Conservation (phyloP, 441 rosid species). For the Syzygium malaccense region DNA sequence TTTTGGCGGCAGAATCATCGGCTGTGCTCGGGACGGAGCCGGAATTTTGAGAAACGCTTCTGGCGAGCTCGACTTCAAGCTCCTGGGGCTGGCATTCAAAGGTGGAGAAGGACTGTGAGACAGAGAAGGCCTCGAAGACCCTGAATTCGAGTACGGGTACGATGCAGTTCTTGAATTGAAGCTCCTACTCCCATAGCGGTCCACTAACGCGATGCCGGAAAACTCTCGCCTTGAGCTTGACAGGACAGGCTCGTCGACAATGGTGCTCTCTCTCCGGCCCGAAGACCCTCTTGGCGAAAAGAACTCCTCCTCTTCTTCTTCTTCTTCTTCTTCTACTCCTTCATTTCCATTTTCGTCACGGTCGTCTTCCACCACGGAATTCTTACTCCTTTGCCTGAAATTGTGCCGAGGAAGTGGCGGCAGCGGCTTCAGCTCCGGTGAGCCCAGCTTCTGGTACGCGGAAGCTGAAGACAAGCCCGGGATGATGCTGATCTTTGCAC, state of each 20-base stretch:
- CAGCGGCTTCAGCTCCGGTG: conserved; percentile 78
- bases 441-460: conserved; percentile 46
- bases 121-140: conserved; percentile 43
- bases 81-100: conserved; percentile 24
- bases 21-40: conserved; percentile 21
- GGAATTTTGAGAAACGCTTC: conserved; percentile 23
- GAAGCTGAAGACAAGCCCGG: conserved; percentile 22
- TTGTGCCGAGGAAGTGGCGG: conserved; percentile 64
- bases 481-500: conserved; percentile 31
- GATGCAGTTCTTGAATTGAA: conserved; percentile 51
- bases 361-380: conserved; percentile 19
- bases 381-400: conserved; percentile 24
- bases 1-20: conserved; percentile 3
- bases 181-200: conserved; percentile 41
- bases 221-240: conserved; percentile 43
- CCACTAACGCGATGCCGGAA: conserved; percentile 9
- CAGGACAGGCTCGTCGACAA: neutral
- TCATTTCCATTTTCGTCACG: conserved; percentile 19
- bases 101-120: conserved; percentile 31
- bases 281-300: conserved; percentile 86
- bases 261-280: conserved; percentile 36
- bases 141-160: conserved; percentile 42
- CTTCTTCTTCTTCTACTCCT: conserved; percentile 31
- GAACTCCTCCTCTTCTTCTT: conserved; percentile 62
- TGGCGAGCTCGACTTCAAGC: conserved; percentile 35